Evolutionary conservation across 306 rosid genomes (phyloP), one percentile per base, ranked within the genome.

Genomic region (Herpetospermum pedunculosum): DNA sequence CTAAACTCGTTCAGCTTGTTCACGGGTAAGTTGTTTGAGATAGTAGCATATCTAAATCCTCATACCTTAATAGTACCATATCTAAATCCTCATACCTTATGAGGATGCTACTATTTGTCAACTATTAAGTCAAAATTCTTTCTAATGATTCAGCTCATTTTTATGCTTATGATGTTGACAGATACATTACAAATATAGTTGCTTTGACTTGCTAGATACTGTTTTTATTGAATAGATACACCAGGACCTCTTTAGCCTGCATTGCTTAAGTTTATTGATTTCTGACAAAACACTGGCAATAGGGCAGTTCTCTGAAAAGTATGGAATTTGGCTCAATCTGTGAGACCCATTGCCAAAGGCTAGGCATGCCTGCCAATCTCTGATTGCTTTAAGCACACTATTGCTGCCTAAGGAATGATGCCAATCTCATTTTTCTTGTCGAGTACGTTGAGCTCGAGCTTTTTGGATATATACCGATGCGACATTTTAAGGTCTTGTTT

Each of bases 1-100:
- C 96, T 40, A 88, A 84, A 78, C 97, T 95, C 72, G 87, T 83
- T 77, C 90, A 88, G 78, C 99, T 95, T 75, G 96, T 91, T 44
- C 87, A 83, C 28, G 92, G 91, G 99, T 94, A 85, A 60, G 76
- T 32, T 74, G 26, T 28, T 9, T 38, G 15, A 47, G 30, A n/a
- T 44, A 69, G 30, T 7, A 19, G 4, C 40, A 64, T 35, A 2
- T 53, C 59, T 53, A 21, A 53, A 19, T 53, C 29, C 19, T 30
- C 60, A 21, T 23, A 25, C 32, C 0, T 23, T 54, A n/a, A n/a
- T 44, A 69, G 30, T 7, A 19, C 1, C 40, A 64, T 35, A 2
- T 53, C 59, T 53, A 21, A 53, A 19, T 53, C 29, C 19, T 30
- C 60, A 21, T 23, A 25, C 32, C 0, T 23, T 54, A n/a, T n/a